Evolutionary conservation across 768 basidiomycete genomes (phyloP).

Genomic region (Mrakia gelida): DNA sequence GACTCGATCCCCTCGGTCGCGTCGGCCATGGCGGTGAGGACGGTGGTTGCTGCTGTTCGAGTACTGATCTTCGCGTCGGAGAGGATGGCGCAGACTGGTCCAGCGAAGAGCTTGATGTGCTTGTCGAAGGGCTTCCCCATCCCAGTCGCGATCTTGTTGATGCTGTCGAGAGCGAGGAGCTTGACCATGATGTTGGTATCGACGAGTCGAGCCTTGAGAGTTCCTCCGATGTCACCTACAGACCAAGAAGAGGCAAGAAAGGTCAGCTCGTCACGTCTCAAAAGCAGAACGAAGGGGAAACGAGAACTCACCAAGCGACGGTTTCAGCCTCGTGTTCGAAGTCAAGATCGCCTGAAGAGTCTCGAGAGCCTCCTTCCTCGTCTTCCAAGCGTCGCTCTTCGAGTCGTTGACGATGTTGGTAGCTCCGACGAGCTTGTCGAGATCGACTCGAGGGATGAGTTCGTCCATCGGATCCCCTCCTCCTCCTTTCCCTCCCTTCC

Average conservation of each 20-base stretch:
- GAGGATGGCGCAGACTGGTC: conserved; percentile 74
- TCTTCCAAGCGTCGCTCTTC: conserved; percentile 95
- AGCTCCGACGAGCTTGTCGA: conserved; percentile 77
- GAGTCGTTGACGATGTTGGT: conserved; percentile 75
- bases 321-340: conserved; percentile 84
- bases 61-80: conserved; percentile 89
- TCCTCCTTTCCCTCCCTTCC: conserved; percentile 48
- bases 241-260: background rate
- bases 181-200: conserved; percentile 96
- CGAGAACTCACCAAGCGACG: conserved; percentile 66
- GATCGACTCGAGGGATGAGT: conserved; percentile 88
- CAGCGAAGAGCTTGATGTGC: conserved; percentile 67
- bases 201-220: conserved; percentile 78
- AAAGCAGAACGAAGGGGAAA: background rate
- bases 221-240: conserved; percentile 80
- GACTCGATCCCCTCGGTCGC: conserved; percentile 80
- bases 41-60: conserved; percentile 68
- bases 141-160: conserved; percentile 80
- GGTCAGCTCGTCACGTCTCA: background rate
- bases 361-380: conserved; percentile 91
- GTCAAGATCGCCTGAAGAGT: conserved; percentile 72
- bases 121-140: conserved; percentile 97
- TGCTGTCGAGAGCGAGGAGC: conserved; percentile 78
- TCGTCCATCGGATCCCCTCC: conserved; percentile 76
- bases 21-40: conserved; percentile 74